Percentiles rank a stretch among this genome's conserved stretches.
Conservation (phyloP, 345 rosid genomes). For the Moringa oleifera region DNA sequence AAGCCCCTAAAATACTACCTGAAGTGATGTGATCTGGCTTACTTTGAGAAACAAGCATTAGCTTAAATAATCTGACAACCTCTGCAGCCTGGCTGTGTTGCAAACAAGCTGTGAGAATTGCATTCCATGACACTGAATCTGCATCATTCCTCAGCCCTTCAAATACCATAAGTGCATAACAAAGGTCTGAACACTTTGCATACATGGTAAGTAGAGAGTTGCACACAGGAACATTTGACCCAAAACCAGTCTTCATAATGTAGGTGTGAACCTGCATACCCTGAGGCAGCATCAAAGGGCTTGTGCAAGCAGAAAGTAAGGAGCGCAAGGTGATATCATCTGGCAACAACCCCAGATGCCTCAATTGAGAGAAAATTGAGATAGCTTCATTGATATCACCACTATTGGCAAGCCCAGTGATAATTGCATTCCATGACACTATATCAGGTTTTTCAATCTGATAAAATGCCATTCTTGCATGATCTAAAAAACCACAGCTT, state of each 20-base stretch:
- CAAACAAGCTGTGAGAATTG: conserved; percentile 60
- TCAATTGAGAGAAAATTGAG: conserved; percentile 27
- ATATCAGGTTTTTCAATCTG: conserved; percentile 50
- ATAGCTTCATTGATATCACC: conserved; percentile 33
- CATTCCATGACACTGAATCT: conserved; percentile 70
- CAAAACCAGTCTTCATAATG: conserved; percentile 39
- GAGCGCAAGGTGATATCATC: conserved; percentile 43
- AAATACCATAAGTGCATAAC: conserved; percentile 39
- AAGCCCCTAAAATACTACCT: conserved; percentile 46
- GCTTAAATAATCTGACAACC: conserved; percentile 46
- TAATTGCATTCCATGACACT: conserved; percentile 53
- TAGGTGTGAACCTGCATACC: conserved; percentile 55
- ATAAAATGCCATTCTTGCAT: conserved; percentile 35
- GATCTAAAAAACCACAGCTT: conserved; percentile 37
- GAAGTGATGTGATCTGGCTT: conserved; percentile 53
- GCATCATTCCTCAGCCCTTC: conserved; percentile 38
- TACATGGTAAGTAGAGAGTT: conserved; percentile 59
- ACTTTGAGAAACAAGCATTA: conserved; percentile 40
- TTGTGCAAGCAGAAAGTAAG: conserved; percentile 40
- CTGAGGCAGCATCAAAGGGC: conserved; percentile 24
- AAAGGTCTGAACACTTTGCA: conserved; percentile 38
- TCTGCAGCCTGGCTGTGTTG: conserved; percentile 47
- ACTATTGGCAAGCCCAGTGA: conserved; percentile 46
- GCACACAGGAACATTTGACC: conserved; percentile 32
- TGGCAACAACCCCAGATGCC: conserved; percentile 28